A percentile compares a stretch with the other conserved stretches of the same genome.
Evolutionary conservation across 148 eudicot species (phyloP).

Genomic region (Vaccinium darrowii): DNA sequence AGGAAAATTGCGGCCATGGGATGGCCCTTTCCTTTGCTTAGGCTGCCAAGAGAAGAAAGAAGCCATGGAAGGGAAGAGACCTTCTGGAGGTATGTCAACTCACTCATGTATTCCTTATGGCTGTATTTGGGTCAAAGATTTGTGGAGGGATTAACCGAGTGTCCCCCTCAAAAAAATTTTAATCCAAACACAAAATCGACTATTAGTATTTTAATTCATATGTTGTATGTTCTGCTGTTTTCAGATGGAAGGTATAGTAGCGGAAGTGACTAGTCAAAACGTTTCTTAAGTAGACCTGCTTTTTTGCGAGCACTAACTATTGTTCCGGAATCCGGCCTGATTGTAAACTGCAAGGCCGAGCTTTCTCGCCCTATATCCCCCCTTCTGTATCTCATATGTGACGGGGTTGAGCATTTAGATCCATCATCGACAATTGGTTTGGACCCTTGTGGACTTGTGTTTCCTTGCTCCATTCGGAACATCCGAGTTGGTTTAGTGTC

Average conservation of each 20-base stretch:
- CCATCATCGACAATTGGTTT: conserved; percentile 14
- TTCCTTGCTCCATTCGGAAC: conserved; percentile 18
- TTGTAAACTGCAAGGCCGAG: conserved; percentile 22
- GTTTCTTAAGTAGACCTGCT: not conserved
- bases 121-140: not conserved
- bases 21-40: conserved; percentile 92
- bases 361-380: conserved; percentile 5
- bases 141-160: not conserved
- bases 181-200: not conserved
- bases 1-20: conserved; percentile 83
- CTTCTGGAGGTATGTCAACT: conserved; percentile 63
- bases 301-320: conserved; percentile 16
- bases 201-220: not conserved
- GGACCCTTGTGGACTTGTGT: not conserved
- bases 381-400: conserved; percentile 3
- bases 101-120: not conserved
- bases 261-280: conserved; percentile 62
- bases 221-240: conserved; percentile 18
- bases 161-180: not conserved
- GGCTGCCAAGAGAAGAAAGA: conserved; percentile 94
- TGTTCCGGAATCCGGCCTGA: conserved; percentile 17
- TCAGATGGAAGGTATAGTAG: conserved; percentile 76
- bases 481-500: conserved; percentile 19
- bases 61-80: conserved; percentile 98
- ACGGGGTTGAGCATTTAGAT: conserved; percentile 26